Conservation (phyloP, 106 monocot genomes). For the Alisma plantagoaquatica region DNA sequence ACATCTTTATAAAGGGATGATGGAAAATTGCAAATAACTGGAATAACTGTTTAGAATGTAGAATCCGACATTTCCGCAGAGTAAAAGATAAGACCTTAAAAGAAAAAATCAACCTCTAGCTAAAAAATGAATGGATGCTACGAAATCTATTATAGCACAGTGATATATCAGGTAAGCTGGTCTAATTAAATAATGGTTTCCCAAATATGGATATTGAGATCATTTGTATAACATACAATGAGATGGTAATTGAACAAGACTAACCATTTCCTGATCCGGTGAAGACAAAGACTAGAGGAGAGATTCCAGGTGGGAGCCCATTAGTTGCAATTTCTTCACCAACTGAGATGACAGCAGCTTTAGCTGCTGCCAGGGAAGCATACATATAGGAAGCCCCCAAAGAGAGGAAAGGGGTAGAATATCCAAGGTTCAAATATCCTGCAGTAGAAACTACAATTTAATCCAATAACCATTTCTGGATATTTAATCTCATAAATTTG, state of each 20-base stretch:
- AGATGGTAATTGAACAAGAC: neutral
- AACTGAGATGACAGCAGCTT: conserved; percentile 89
- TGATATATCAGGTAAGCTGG: no score
- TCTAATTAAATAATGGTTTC: neutral
- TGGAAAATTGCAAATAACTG: no score
- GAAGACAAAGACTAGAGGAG: conserved; percentile 86
- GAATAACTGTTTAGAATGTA: no score
- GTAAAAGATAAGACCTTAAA: neutral
- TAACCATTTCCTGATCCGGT: conserved; percentile 94
- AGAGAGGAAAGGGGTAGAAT: conserved; percentile 94
- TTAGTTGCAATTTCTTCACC: conserved; percentile 90
- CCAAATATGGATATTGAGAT: neutral
- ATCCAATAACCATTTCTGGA: neutral
- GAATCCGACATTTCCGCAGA: no score
- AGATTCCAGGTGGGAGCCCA: conserved; percentile 77
- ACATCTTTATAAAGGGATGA: no score
- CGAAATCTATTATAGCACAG: neutral
- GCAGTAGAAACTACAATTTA: conserved; percentile 3
- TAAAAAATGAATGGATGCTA: neutral
- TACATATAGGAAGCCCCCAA: conserved; percentile 93
- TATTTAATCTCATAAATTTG: no score
- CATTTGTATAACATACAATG: neutral
- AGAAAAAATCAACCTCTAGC: neutral
- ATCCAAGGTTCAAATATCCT: conserved; percentile 95
- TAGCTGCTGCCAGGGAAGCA: conserved; percentile 87